phyloP scores from a whole-genome alignment of 2,329 filamentous ascomycete species.

The Aspergillus sclerotialis region DNA sequence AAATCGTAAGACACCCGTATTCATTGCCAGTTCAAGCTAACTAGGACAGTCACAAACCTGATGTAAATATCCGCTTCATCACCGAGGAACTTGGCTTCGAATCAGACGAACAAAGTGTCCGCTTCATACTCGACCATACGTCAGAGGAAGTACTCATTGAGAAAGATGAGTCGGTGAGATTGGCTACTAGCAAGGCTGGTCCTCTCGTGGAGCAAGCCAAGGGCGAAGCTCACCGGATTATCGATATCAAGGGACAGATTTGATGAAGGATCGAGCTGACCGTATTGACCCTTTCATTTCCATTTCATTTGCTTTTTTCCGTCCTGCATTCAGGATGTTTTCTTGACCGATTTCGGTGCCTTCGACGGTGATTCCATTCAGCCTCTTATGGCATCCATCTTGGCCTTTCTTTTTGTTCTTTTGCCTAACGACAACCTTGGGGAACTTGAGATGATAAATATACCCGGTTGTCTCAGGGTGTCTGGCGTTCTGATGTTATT shows the following conservation, averaged over 20 bases:
- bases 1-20: slow-evolving; percentile 63
- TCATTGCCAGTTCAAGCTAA: slow-evolving; percentile 39
- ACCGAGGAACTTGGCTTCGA: slow-evolving; percentile 96
- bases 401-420: too few species aligned
- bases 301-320: too few species aligned
- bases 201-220: slow-evolving; percentile 67
- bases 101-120: slow-evolving; percentile 79
- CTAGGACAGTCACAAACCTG: slow-evolving; percentile 72
- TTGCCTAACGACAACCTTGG: too few species aligned
- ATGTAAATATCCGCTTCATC: slow-evolving; percentile 81
- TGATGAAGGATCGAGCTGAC: slow-evolving; percentile 22
- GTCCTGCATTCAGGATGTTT: too few species aligned
- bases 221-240: slow-evolving; percentile 67
- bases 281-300: too few species aligned
- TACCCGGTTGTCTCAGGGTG: too few species aligned
- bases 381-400: too few species aligned
- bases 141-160: slow-evolving; percentile 72
- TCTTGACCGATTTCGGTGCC: too few species aligned
- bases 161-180: slow-evolving; percentile 63
- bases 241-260: slow-evolving; percentile 98
- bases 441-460: too few species aligned
- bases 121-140: slow-evolving; percentile 79
- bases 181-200: slow-evolving; percentile 67
- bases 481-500: too few species aligned
- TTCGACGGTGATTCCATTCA: too few species aligned